Base-by-base conservation (phyloP, 225 moss, liverwort and hornwort species). In the Polytrichum commune region DNA sequence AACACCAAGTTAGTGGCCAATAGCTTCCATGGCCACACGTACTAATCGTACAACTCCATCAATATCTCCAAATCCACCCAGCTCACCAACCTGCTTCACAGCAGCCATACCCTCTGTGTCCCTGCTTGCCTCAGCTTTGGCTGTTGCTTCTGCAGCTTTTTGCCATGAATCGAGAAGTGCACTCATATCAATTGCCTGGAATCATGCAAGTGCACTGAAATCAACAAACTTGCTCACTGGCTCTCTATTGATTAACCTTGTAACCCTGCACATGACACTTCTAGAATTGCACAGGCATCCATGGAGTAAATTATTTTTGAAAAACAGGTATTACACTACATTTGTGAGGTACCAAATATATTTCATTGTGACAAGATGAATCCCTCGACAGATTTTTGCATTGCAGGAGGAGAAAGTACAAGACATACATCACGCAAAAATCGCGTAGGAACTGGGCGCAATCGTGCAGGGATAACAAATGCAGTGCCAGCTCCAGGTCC, bases 41-140 rank as follows among this genome's bases (percentile, higher is more conserved):
- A 88, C 84, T 80, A 88, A 85, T 79, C 82, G 84, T 82, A 88
- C 88, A 85, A 88, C 85, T 75, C 77, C 84, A 75, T 82, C 77
- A 80, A 88, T 85, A 72, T 88, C 88, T 80, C 88, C 88, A 66
- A 88, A 66, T 28, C 88, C 88, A 60, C 85, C 88, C 82, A 88
- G 73, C 79, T 82, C 85, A 65, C 88, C 88, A 61, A 88, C 88
- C 76, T 82, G 84, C 85, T 88, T 88, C 73, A 88, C 88, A 46
- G 76, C 85, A 54, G 73, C 77, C 88, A 88, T 73, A 53, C 88
- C 88, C 72, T 71, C 65, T 20, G 68, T 82, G 62, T 80, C 84
- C 63, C 75, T 77, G 69, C 84, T 78, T 75, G 85, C 80, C 82
- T 88, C 88, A 30, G 88, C 88, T 73, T 84, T 85, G 8, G 88